phyloP scores from a whole-genome alignment of 495 filamentous ascomycete species.

The Tetracladium marchalianum region DNA sequence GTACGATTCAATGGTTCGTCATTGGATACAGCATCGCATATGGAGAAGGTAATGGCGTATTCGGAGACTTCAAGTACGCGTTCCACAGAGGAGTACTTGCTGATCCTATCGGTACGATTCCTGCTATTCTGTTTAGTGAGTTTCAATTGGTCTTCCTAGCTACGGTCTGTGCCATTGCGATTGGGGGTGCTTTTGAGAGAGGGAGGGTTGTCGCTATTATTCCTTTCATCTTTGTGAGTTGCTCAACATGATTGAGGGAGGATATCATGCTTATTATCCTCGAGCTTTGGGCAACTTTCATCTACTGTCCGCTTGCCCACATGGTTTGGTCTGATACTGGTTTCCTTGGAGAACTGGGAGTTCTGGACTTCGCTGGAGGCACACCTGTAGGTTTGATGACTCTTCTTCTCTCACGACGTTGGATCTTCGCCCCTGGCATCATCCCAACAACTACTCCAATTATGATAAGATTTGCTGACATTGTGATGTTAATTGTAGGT shows the following conservation, averaged over 20 bases:
- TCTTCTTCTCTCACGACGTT: too few species aligned
- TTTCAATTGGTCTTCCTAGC: constrained; percentile 66
- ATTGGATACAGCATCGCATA: constrained; percentile 94
- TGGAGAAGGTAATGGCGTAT: constrained; percentile 74
- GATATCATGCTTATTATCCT: constrained; percentile 62
- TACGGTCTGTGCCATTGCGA: constrained; percentile 70
- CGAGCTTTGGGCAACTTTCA: constrained; percentile 65
- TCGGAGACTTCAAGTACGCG: constrained; percentile 81
- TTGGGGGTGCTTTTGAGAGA: constrained; percentile 71
- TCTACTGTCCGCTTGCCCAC: constrained; percentile 80
- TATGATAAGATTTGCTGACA: too few species aligned
- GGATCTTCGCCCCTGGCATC: too few species aligned
- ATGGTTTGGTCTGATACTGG: constrained; percentile 84
- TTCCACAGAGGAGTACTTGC: constrained; percentile 73
- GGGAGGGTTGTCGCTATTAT: constrained; percentile 76
- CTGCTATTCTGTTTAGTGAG: constrained; percentile 82
- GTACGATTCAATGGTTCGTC: constrained; percentile 96
- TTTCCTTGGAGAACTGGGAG: constrained; percentile 64
- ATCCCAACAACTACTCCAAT: too few species aligned
- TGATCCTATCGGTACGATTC: constrained; percentile 69
- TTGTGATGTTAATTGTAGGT: too few species aligned
- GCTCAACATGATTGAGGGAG: constrained; percentile 39
- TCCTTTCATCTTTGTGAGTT: constrained; percentile 63
- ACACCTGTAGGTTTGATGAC: constrained; percentile 57
- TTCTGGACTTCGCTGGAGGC: constrained; percentile 79